These are phyloP conservation scores for Spongiforma sp. DNA, from an alignment of 1,284 basidiomycete genomes.

Conservation along the genomic window DNA sequence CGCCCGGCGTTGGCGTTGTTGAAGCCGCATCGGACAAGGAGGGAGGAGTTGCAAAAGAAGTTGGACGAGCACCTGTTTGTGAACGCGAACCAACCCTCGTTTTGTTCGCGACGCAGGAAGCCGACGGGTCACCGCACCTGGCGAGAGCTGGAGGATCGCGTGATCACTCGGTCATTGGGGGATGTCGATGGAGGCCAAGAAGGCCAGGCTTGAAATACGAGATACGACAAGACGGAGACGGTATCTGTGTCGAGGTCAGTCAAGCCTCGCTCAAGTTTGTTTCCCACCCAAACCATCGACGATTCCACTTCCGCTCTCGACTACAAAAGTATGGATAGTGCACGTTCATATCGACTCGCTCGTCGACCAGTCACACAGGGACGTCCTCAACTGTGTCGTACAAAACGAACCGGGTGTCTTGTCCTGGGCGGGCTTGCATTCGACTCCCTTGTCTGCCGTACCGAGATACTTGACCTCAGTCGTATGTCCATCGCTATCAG, in stretches of 20 bases:
- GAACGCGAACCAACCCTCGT: slow-evolving; percentile 45
- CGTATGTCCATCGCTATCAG: slow-evolving; percentile 98
- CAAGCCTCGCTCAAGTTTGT: slow-evolving; percentile 21
- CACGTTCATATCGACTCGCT: neutral
- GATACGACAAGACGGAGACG: slow-evolving; percentile 59
- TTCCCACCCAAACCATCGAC: slow-evolving; percentile 65
- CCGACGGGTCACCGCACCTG: slow-evolving; percentile 62
- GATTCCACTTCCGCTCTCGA: slow-evolving; percentile 95
- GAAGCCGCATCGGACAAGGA: slow-evolving; percentile 54
- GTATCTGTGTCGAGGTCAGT: slow-evolving; percentile 29
- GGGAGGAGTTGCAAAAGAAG: slow-evolving; percentile 51
- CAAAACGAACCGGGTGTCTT: slow-evolving; percentile 99
- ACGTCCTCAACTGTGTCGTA: slow-evolving; percentile 97
- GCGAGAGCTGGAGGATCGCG: slow-evolving; percentile 63
- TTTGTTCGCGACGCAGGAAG: slow-evolving; percentile 52
- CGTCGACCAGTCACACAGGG: slow-evolving; percentile 53
- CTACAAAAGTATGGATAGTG: slow-evolving; percentile 97
- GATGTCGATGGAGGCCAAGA: slow-evolving; percentile 63
- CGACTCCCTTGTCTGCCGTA: slow-evolving; percentile 97
- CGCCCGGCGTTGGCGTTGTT: slow-evolving; percentile 56
- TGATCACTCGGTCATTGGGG: slow-evolving; percentile 57
- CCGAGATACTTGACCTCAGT: slow-evolving; percentile 96
- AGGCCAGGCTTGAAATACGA: slow-evolving; percentile 64
- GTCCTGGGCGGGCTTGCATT: slow-evolving; percentile 98
- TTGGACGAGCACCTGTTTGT: slow-evolving; percentile 66